phyloP scores from a whole-genome alignment of 2,329 filamentous ascomycete genomes.

The Hymenoscyphus scutula region DNA sequence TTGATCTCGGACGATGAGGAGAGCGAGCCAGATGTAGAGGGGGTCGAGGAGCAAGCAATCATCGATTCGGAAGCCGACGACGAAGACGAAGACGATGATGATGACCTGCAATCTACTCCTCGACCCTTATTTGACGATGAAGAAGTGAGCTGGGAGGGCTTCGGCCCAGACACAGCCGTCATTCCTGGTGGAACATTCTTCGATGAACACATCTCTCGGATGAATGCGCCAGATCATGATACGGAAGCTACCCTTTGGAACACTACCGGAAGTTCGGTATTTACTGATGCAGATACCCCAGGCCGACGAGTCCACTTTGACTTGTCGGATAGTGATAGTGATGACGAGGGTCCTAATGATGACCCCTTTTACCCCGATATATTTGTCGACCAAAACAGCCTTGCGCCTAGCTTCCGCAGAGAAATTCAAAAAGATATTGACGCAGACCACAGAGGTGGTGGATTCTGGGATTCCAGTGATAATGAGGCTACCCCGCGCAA shows the following conservation, averaged over 20 bases:
- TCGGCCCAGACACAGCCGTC: slow-evolving; percentile 40
- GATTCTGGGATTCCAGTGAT: slow-evolving; percentile 29
- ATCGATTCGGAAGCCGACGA: slow-evolving; percentile 47
- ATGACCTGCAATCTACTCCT: slow-evolving; percentile 29
- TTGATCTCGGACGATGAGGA: slow-evolving; percentile 77
- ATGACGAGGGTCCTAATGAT: slow-evolving; percentile 59
- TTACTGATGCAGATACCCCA: slow-evolving; percentile 20
- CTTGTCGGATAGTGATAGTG: slow-evolving; percentile 62
- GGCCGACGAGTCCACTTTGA: slow-evolving; percentile 69
- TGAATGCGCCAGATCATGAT: slow-evolving; percentile 17
- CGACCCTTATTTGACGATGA: slow-evolving; percentile 40
- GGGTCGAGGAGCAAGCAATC: slow-evolving; percentile 76
- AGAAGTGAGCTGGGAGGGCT: slow-evolving; percentile 54
- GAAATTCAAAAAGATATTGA: slow-evolving; percentile 73
- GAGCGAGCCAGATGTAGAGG: slow-evolving; percentile 74
- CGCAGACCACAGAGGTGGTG: slow-evolving; percentile 37
- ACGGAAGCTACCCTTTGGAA: slow-evolving; percentile 20
- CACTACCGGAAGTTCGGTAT: slow-evolving; percentile 14
- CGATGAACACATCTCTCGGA: slow-evolving; percentile 36
- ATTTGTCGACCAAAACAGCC: slow-evolving; percentile 70
- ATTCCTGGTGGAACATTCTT: slow-evolving; percentile 31
- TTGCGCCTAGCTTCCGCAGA: slow-evolving; percentile 70
- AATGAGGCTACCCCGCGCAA: slow-evolving; percentile 42
- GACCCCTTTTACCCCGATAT: slow-evolving; percentile 73
- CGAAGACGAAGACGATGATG: slow-evolving; percentile 41